Base-by-base conservation (phyloP, 371 early-diverging fungal species). In the Circinella umbellata region DNA sequence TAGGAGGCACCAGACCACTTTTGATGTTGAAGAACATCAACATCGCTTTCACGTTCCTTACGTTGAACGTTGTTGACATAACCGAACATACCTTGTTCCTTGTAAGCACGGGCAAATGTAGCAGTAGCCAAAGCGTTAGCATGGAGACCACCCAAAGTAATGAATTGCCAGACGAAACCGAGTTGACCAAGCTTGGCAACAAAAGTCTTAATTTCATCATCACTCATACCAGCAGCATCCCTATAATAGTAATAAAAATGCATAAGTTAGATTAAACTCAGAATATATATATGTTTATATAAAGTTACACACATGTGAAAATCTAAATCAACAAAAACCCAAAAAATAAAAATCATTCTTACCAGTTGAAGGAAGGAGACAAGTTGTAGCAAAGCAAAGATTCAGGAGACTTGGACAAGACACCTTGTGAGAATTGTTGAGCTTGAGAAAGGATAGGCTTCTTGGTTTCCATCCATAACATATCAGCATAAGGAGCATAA, bases 341-440 rank as follows among this genome's bases (percentile, higher is more conserved):
- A 42, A 9, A 9, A 42, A n/a, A 57, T 14, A 48, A 48, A 66
- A 11, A 61, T 36, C 6, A 20, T 38, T 51, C 80, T 73, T 93
- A 97, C 98, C 98, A 99, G 92, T 99, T 99, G 90, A 98, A 99
- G 55, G 96, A 96, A 36, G 99, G 99, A 37, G 95, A 95, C 70
- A 98, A 79, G 90, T 99, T 98, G 91, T 99, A 99, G 61, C 96
- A 94, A 60, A 98, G 91, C 80, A 90, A 81, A 38, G 82, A 71
- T 35, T 88, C 73, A 64, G 92, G 92, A 69, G 83, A 81, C 18
- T 77, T 87, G 49, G 75, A 57, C 68, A 83, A 70, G 38, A 98
- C 98, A 73, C 96, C 96, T 64, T 84, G 80, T 51, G 98, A 73
- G 80, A 98, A 99, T 80, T 97, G 92, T 75, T 92, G 88, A 65